These are phyloP conservation scores for Persicaria maculosa DNA, from an alignment of 148 eudicot genomes.

Conservation along the genomic window DNA sequence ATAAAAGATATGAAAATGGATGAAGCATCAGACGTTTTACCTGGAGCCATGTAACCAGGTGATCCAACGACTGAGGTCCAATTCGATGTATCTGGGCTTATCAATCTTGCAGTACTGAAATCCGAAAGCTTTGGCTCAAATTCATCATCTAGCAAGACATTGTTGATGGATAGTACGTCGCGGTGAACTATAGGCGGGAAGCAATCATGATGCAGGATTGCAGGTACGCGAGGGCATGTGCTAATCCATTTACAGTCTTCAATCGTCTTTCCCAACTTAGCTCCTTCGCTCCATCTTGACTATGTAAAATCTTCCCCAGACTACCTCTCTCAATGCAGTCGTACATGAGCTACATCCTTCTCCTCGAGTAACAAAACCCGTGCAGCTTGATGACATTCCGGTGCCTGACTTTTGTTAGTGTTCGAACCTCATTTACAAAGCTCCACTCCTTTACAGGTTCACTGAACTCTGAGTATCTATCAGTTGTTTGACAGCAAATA, in stretches of 20 bases:
- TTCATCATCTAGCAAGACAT: slow-evolving; percentile 17
- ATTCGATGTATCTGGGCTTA: slow-evolving; percentile 22
- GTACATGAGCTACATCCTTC: slow-evolving; percentile 18
- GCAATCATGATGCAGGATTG: slow-evolving; percentile 27
- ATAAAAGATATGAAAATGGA: background rate
- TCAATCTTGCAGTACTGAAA: slow-evolving; percentile 23
- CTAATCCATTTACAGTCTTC: slow-evolving; percentile 15
- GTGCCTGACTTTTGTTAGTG: slow-evolving; percentile 23
- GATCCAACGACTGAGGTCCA: slow-evolving; percentile 22
- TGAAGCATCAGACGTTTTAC: background rate
- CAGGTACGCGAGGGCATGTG: slow-evolving; percentile 27
- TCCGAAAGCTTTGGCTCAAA: slow-evolving; percentile 21
- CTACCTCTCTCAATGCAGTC: slow-evolving; percentile 24
- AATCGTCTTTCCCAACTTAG: slow-evolving; percentile 21
- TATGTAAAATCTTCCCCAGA: slow-evolving; percentile 12
- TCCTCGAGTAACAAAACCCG: slow-evolving; percentile 18
- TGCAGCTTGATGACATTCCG: slow-evolving; percentile 23
- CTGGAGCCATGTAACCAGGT: slow-evolving; percentile 27
- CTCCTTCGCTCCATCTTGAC: slow-evolving; percentile 14
- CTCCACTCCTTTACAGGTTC: background rate
- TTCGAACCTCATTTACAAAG: slow-evolving; percentile 21
- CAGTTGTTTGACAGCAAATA: slow-evolving; percentile 38
- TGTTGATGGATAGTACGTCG: slow-evolving; percentile 26
- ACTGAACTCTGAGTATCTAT: slow-evolving; percentile 12
- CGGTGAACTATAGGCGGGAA: slow-evolving; percentile 23